Conservation (phyloP, 169 alveolate species). For the Eimeria praecox region DNA sequence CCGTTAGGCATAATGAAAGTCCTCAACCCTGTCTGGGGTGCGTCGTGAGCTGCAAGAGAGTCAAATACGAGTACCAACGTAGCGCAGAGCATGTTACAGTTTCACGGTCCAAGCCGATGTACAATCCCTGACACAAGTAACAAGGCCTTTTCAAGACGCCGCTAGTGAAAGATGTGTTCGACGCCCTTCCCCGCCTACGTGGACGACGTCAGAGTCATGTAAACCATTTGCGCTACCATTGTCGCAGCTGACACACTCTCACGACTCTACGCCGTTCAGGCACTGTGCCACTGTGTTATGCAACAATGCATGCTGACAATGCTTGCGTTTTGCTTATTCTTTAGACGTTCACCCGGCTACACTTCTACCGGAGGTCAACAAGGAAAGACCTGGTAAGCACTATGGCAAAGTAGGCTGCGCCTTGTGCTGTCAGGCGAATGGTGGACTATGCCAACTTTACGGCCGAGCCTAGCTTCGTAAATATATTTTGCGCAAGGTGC, state of each 20-base stretch:
- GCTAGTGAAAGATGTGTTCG: too few relatives aligned
- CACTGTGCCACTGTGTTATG: not conserved
- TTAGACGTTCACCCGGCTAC: not conserved
- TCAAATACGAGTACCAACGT: too few relatives aligned
- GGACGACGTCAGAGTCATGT: not conserved
- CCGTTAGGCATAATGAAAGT: too few relatives aligned
- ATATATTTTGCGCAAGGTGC: not conserved
- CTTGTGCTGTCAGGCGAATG: not conserved
- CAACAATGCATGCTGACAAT: too few relatives aligned
- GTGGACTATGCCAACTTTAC: not conserved
- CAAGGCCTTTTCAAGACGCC: too few relatives aligned
- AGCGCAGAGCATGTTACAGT: too few relatives aligned
- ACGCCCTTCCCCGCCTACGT: too few relatives aligned
- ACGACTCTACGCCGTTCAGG: not conserved
- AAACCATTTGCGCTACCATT: not conserved
- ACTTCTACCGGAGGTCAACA: not conserved
- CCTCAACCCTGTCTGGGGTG: too few relatives aligned
- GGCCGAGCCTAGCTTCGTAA: not conserved
- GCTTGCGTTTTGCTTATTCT: not conserved
- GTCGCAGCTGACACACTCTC: not conserved
- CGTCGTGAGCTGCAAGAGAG: too few relatives aligned
- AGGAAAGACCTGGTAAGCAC: not conserved
- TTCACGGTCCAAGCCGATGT: too few relatives aligned
- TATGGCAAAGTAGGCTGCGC: not conserved
- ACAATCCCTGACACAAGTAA: too few relatives aligned